Conservation (phyloP, 1,284 basidiomycete genomes). For the Leccinum proliferum region DNA sequence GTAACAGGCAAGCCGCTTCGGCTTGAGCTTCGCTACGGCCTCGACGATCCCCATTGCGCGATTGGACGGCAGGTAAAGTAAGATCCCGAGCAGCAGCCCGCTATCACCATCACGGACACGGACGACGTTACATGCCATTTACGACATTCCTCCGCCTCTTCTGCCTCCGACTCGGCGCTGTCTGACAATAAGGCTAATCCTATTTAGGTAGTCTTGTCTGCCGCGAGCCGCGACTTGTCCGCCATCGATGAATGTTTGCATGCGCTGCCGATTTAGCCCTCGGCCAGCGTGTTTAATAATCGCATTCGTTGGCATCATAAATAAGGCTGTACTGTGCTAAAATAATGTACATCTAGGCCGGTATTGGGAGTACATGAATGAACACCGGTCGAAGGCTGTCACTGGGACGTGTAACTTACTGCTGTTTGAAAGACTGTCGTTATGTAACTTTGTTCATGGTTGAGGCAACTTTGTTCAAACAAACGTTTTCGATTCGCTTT, state of each 20-base stretch:
- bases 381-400: not conserved
- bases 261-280: conserved; percentile 3
- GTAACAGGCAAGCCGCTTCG: conserved; percentile 32
- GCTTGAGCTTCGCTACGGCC: conserved; percentile 34
- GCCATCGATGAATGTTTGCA: conserved; percentile 40
- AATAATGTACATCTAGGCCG: not conserved
- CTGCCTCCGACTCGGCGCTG: conserved; percentile 7
- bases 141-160: conserved; percentile 3
- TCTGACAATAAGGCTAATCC: conserved; percentile 20
- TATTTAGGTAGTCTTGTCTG: conserved; percentile 40
- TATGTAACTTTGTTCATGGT: not conserved
- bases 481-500: not conserved
- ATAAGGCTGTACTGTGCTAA: not conserved
- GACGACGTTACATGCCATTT: conserved; percentile 19
- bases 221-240: conserved; percentile 49
- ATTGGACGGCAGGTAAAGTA: conserved; percentile 37
- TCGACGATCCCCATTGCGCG: conserved; percentile 30
- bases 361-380: not conserved
- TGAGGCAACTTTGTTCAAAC: not conserved
- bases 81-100: conserved; percentile 13
- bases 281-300: no score
- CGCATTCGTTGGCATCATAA: no score
- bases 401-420: not conserved
- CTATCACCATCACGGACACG: conserved; percentile 22
- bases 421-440: not conserved